Base-by-base conservation (phyloP, 2,329 filamentous ascomycete genomes). In the Talaromyces sp. region DNA sequence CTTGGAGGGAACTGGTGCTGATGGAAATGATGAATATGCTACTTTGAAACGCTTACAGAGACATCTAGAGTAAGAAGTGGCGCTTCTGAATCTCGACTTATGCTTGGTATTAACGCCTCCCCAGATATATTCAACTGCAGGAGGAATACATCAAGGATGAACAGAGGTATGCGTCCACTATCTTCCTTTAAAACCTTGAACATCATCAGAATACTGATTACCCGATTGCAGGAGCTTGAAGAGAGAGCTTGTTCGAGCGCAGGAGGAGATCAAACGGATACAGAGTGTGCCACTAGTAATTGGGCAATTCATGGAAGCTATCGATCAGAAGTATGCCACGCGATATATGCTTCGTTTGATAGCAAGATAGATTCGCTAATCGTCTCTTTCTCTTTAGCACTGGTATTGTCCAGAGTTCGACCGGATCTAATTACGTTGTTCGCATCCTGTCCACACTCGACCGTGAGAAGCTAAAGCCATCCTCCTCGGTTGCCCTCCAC, bases 71-170 rank as follows among this genome's bases (percentile, higher is more conserved):
- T 97, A 83, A 65, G 85, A 72, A 43, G n/a, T 56, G 27, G 20
- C 47, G 19, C n/a, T 20, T 45, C 37, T 30, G 30, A 43, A 27
- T 9, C 24, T 9, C 14, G 17, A 22, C 30, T 19, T n/a, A 20
- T 16, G 3, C 22, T n/a, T 17, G 37, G 30, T 47, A 58, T 58
- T 69, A 54, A 68, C 57, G 40, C 54, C 47, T 49, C 39, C 22
- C 35, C 65, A 91, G 88, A 74, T 90, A 96, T 75, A 96, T 97
- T 73, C 91, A 97, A 77, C 83, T 99, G 66, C 94, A 99, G 79
- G 94, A 99, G 77, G 94, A 99, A 75, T 99, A 99, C 77, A 99
- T 99, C 86, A 99, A 99, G 80, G 94, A 99, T 85, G 94, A 99
- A 82, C 94, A 99, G 80, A 87, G 90, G 88, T 89, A 76, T 50